A percentile compares a stretch with the other conserved stretches of the same genome.
phyloP scores from a whole-genome alignment of 495 filamentous ascomycete genomes.

The Aspergillus sclerotioniger region DNA sequence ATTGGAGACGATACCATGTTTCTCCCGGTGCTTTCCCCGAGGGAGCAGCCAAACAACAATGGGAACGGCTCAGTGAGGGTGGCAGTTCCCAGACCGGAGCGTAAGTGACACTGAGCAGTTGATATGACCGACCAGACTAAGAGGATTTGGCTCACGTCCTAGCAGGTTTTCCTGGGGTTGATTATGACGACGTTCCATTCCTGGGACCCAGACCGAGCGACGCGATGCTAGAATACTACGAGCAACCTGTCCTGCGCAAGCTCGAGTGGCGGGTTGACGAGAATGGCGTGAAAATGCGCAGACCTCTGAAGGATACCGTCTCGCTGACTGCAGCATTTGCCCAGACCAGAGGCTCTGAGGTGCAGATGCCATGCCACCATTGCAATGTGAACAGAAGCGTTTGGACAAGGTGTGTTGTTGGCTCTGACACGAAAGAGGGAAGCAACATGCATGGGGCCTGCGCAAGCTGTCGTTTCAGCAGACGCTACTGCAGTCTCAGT shows the following conservation, averaged over 20 bases:
- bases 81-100: neutral
- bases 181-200: slow-evolving; percentile 6
- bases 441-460: slow-evolving; percentile 2
- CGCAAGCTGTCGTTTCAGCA: slow-evolving; percentile 13
- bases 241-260: slow-evolving; percentile 4
- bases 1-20: no score
- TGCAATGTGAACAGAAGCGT: neutral
- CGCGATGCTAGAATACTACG: neutral
- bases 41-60: no score
- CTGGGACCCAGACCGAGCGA: neutral
- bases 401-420: slow-evolving; percentile 13
- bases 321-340: slow-evolving; percentile 8
- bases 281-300: neutral
- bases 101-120: neutral
- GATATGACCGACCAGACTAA: neutral
- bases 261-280: slow-evolving; percentile 13
- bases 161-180: neutral
- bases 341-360: slow-evolving; percentile 10
- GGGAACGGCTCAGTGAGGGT: neutral
- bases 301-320: neutral
- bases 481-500: slow-evolving; percentile 9
- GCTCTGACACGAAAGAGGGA: neutral
- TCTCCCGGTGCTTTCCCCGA: no score
- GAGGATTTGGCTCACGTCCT: neutral
- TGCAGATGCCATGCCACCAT: neutral